Evolutionary conservation across 2,329 filamentous ascomycete species (phyloP).

Genomic region (Penicillium sp.): DNA sequence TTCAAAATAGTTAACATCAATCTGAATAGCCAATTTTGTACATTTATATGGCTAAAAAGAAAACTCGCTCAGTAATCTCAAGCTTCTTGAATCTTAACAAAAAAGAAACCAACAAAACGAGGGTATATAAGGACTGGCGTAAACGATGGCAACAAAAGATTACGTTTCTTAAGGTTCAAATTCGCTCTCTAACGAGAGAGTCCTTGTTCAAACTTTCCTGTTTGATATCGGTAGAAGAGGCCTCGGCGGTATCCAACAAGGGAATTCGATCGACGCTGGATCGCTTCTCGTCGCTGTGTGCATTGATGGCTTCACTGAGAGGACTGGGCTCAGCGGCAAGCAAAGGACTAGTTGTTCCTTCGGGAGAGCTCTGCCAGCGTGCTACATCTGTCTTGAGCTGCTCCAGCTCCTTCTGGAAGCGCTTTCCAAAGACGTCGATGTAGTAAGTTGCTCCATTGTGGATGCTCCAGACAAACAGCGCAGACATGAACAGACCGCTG

Average conservation of each 20-base stretch:
- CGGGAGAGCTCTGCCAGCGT: slow-evolving; percentile 68
- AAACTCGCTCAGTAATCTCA: neutral
- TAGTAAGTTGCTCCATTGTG: slow-evolving; percentile 98
- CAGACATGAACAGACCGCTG: slow-evolving; percentile 71
- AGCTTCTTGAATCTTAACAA: neutral
- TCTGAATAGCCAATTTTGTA: neutral
- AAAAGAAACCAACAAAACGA: neutral
- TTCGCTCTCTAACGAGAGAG: slow-evolving; percentile 28
- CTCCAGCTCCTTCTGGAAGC: slow-evolving; percentile 95
- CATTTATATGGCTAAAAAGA: neutral
- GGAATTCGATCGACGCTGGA: slow-evolving; percentile 38
- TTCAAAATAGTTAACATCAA: neutral
- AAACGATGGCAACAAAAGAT: neutral
- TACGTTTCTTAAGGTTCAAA: slow-evolving; percentile 13
- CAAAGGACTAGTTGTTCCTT: slow-evolving; percentile 33
- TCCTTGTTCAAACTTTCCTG: slow-evolving; percentile 11
- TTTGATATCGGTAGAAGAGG: slow-evolving; percentile 27
- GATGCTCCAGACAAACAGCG: slow-evolving; percentile 90
- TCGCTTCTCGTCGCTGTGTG: slow-evolving; percentile 20
- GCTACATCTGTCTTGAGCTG: slow-evolving; percentile 82
- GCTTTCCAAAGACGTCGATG: slow-evolving; percentile 94
- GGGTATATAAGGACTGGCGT: slow-evolving; percentile 7
- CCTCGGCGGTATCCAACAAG: slow-evolving; percentile 33
- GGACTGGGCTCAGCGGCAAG: slow-evolving; percentile 27
- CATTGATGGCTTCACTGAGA: slow-evolving; percentile 24